Percentiles rank a stretch among this genome's conserved stretches.
Conservation (phyloP, 2,329 filamentous ascomycete species). For the Magnaporthiopsis incrustans region DNA sequence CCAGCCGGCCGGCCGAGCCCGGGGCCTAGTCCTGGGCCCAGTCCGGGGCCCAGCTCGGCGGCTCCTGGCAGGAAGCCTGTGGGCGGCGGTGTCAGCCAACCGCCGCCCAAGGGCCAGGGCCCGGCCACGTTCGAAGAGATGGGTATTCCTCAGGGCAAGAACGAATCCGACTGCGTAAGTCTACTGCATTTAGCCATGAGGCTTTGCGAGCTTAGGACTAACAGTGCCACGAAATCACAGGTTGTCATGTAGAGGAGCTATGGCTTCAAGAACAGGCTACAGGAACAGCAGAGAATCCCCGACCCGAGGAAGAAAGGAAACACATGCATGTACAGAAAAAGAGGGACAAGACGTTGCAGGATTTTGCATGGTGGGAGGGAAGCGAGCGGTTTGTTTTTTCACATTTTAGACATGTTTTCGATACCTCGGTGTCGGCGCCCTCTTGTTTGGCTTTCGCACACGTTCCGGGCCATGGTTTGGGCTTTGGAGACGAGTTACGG, state of each 20-base stretch:
- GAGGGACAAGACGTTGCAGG: neutral
- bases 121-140: constrained; percentile 97
- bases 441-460: neutral
- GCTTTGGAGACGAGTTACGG: neutral
- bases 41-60: constrained; percentile 11
- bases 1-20: constrained; percentile 4
- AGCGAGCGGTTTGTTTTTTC: constrained; percentile 1
- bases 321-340: constrained; percentile 2
- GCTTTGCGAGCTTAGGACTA: neutral
- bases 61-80: constrained; percentile 6
- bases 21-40: constrained; percentile 19
- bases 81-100: neutral
- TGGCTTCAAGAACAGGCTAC: neutral
- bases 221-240: neutral
- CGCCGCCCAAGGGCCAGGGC: constrained; percentile 46
- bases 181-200: neutral
- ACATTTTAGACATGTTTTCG: neutral
- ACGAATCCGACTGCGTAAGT: constrained; percentile 86
- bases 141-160: constrained; percentile 80
- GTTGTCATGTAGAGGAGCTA: constrained; percentile 5
- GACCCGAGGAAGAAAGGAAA: neutral
- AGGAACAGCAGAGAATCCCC: neutral
- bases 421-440: neutral
- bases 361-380: neutral
- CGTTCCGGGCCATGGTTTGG: neutral